phyloP scores from a whole-genome alignment of 2,329 filamentous ascomycete genomes.

The Colletotrichum euphorbiae region DNA sequence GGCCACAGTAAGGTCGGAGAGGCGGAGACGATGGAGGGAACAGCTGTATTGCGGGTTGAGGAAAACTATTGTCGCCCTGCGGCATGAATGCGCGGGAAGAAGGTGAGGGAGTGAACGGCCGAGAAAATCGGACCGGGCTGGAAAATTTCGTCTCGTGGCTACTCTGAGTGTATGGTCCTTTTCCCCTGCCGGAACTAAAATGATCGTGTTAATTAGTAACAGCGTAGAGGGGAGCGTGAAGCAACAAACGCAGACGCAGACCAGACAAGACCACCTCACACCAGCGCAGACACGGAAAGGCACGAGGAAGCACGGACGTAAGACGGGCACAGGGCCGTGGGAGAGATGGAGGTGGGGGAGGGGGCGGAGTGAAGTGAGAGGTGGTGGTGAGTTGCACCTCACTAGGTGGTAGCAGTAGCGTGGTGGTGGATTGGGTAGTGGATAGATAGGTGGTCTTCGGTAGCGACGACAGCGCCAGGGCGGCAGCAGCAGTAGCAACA shows the following conservation, averaged over 20 bases:
- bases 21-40: slow-evolving; percentile 25
- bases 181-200: slow-evolving; percentile 40
- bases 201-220: slow-evolving; percentile 36
- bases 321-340: slow-evolving; percentile 9
- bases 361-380: not conserved
- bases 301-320: slow-evolving; percentile 26
- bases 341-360: not conserved
- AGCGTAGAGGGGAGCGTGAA: slow-evolving; percentile 28
- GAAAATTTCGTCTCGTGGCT: slow-evolving; percentile 36
- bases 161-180: slow-evolving; percentile 22
- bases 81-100: slow-evolving; percentile 41
- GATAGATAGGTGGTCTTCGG: too few species aligned
- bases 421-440: too few species aligned
- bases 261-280: not conserved
- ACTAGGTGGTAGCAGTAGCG: too few species aligned
- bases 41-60: slow-evolving; percentile 29
- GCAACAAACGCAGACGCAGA: not conserved
- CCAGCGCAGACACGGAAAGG: slow-evolving; percentile 5
- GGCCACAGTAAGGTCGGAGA: slow-evolving; percentile 18
- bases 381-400: not conserved
- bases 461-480: too few species aligned
- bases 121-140: slow-evolving; percentile 31
- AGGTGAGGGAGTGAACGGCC: slow-evolving; percentile 25
- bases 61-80: slow-evolving; percentile 37
- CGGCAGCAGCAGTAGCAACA: too few species aligned